Evolutionary conservation across 2,329 filamentous ascomycete species (phyloP), one percentile per base, ranked within the genome.

Genomic region (Exophiala calicioides): DNA sequence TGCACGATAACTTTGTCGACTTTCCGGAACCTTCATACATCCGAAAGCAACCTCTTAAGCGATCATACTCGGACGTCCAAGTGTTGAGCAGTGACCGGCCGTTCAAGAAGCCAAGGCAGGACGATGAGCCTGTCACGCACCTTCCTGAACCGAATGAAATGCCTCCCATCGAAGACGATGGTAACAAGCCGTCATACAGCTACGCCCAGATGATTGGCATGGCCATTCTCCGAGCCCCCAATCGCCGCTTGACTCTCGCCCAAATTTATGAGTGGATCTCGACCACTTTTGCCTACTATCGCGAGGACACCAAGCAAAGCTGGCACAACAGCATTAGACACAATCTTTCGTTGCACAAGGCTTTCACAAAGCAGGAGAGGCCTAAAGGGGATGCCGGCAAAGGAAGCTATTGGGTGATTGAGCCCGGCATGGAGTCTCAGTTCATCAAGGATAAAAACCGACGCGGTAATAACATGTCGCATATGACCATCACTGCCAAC

Each of bases 211-310:
- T 98, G 58, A 97, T 97, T 56, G 93, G 88, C 64, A 96, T 96
- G 90, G 90, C 93, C 40, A 96, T 98, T 60, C 76, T 97, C 16
- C 84, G 90, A 53, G 88, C 93, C 3, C 85, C 87, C 9, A 82
- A 85, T 52, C 84, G 90, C 50, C 85, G 88, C 41, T 76, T 97
- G 53, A 97, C 93, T 1, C 78, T 98, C 13, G 84, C 90, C 19
- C 90, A 96, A 67, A 98, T 98, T 59, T 98, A 97, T 78, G 95
- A 95, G 65, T 98, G 93, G 91, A 97, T 98, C 60, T 94, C 89
- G n/a, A 88, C 94, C 65, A 90, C 85, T 13, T 97, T 87, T 65
- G 84, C 81, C 4, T 96, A 91, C 69, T 98, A 97, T 73, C 84
- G 81, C 58, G 80, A 84, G 45, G 90, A 96, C 60, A 83, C 87